Evolutionary conservation across 2,329 filamentous ascomycete species (phyloP), one percentile per base, ranked within the genome.

Genomic region (Gaeumannomyces sp.): DNA sequence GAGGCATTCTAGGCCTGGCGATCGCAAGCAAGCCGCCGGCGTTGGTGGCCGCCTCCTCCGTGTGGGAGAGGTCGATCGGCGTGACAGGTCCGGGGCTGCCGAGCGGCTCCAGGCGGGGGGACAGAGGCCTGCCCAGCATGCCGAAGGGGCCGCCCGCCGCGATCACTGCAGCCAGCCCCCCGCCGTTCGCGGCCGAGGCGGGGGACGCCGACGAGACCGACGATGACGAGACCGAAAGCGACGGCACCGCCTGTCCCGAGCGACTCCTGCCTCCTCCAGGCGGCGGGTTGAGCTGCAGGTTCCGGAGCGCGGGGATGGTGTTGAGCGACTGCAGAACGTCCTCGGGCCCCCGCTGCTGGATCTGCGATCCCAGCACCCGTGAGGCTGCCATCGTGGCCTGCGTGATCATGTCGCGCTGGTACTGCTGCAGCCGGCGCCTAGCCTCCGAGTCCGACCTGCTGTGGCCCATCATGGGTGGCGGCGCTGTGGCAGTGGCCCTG

Each of bases 71-170:
- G 25, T 85, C 83, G 79, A 88, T 85, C 1, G 85, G 85, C 1
- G 85, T 88, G 19, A 88, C 84, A 0, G 85, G 84, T 0, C 85
- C 85, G 0, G 85, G 84, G 65, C 84, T 86, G 4, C 84, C 83
- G 14, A 85, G 70, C 0, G 85, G 85, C 58, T 74, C 72, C 7
- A 88, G 74, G 33, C 80, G 74, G 1, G 83, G 83, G 2, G 81
- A 82, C 19, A 71, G 65, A 1, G 85, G 85, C 64, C 81, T 84
- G 60, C 78, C 77, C 3, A 76, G 70, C 19, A 75, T 74, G 25
- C 50, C 50, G 29, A 45, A 53, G 6, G 16, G 19, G 11, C 19
- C 19, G 38, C 16, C 38, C 38, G 38, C 38, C 16, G 38, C 38
- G 3, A 45, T 22, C 27, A 50, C 60, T 16, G 60, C 60, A 35